Evolutionary conservation across 2,329 filamentous ascomycete species (phyloP).

Genomic region (Aspergillus pseudoglaucus): DNA sequence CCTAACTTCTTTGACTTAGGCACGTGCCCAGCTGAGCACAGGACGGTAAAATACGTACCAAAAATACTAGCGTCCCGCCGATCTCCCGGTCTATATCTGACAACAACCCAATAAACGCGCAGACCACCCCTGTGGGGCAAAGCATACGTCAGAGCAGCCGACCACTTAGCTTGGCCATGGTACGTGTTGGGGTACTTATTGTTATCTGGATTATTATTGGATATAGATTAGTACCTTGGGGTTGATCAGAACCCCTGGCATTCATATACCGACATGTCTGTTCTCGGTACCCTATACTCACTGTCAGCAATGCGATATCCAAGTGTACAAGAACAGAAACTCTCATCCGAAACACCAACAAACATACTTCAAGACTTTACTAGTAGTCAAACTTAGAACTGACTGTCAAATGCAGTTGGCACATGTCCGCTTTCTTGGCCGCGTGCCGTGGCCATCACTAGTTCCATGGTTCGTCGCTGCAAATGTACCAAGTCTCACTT

Average conservation of each 20-base stretch:
- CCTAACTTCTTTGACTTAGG: background rate
- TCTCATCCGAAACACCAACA: slow-evolving; percentile 4
- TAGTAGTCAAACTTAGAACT: background rate
- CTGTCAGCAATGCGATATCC: background rate
- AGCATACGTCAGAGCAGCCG: no score
- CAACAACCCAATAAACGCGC: background rate
- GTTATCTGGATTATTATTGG: no score
- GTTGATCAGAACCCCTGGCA: no score
- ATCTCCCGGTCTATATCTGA: slow-evolving; percentile 2
- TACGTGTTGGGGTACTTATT: no score
- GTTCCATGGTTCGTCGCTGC: background rate
- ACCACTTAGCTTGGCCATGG: no score
- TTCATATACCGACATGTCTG: no score
- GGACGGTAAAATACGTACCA: background rate
- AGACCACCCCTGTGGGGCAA: background rate
- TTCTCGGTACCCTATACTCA: no score
- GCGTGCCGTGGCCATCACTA: no score
- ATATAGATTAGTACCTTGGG: no score
- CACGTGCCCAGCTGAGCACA: background rate
- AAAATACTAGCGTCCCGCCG: slow-evolving; percentile 1
- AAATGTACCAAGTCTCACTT: background rate
- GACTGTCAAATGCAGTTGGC: background rate
- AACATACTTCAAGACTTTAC: background rate
- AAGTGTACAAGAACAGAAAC: background rate
- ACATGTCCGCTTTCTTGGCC: background rate